Evolutionary conservation across 441 rosid species (phyloP).

Genomic region (Isatis lusitanica): DNA sequence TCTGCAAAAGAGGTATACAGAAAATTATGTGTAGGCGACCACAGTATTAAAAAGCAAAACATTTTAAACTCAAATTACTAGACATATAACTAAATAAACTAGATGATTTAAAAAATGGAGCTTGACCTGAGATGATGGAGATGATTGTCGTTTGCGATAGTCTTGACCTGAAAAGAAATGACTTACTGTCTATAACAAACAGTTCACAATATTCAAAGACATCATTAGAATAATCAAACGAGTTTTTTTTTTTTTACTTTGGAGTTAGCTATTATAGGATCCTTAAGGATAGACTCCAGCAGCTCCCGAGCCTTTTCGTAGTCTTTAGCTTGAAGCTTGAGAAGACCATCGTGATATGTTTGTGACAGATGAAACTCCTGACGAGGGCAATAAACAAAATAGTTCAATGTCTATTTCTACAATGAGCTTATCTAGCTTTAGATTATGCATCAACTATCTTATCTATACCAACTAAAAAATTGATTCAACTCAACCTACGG

Average conservation of each 20-base stretch:
- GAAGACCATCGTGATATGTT: slow-evolving; percentile 89
- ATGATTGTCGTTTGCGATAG: slow-evolving; percentile 71
- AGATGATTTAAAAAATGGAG: slow-evolving; percentile 6
- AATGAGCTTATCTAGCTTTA: neutral
- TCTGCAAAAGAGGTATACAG: slow-evolving; percentile 43
- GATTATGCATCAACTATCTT: slow-evolving; percentile 14
- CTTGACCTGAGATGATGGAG: slow-evolving; percentile 85
- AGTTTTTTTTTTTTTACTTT: slow-evolving; percentile 41
- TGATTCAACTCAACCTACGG: neutral
- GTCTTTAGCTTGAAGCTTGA: slow-evolving; percentile 86
- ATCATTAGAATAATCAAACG: neutral
- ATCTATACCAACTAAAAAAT: neutral
- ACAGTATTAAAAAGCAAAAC: slow-evolving; percentile 1
- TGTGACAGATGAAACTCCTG: slow-evolving; percentile 97
- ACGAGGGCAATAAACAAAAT: neutral
- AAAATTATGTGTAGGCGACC: neutral
- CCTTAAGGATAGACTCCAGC: slow-evolving; percentile 78
- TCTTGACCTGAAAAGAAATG: slow-evolving; percentile 55
- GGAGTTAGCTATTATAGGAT: slow-evolving; percentile 77
- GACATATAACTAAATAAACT: slow-evolving; percentile 16
- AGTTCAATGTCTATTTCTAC: slow-evolving; percentile 8
- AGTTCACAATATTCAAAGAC: neutral
- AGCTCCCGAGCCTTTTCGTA: slow-evolving; percentile 76
- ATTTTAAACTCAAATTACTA: neutral
- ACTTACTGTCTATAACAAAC: neutral